phyloP scores from a whole-genome alignment of 2,329 filamentous ascomycete species.

The Leptosphaerulina australis region DNA sequence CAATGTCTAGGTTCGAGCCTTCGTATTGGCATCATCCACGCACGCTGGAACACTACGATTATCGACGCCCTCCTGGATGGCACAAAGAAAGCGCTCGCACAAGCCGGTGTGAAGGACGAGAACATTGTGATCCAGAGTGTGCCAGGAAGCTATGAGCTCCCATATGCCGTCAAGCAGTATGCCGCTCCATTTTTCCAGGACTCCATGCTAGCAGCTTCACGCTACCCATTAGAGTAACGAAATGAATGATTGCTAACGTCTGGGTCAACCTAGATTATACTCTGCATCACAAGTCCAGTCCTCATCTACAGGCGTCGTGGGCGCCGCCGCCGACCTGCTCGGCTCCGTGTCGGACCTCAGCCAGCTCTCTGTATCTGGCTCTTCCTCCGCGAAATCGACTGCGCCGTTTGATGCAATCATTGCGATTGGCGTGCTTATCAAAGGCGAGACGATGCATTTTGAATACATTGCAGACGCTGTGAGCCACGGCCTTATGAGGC shows the following conservation, averaged over 20 bases:
- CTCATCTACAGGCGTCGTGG: constrained; percentile 62
- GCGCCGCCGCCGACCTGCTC: constrained; percentile 77
- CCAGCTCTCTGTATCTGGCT: constrained; percentile 39
- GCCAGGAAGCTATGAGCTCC: constrained; percentile 92
- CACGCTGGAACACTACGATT: constrained; percentile 89
- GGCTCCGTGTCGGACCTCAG: constrained; percentile 68
- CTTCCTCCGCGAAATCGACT: constrained; percentile 31
- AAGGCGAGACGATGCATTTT: constrained; percentile 99
- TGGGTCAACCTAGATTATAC: too few species aligned
- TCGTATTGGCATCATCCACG: constrained; percentile 93
- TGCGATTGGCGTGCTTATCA: constrained; percentile 94
- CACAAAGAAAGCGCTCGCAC: constrained; percentile 75
- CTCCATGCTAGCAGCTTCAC: too few species aligned
- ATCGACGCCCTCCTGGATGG: constrained; percentile 85
- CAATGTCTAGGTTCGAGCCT: constrained; percentile 61
- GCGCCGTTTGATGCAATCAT: constrained; percentile 89
- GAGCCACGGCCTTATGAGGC: constrained; percentile 89
- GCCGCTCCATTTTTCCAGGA: too few species aligned
- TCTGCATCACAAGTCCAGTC: constrained; percentile 84
- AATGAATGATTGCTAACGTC: too few species aligned
- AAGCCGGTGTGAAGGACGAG: constrained; percentile 79
- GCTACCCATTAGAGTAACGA: too few species aligned
- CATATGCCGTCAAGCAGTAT: constrained; percentile 86
- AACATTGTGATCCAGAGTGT: constrained; percentile 91
- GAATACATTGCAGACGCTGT: constrained; percentile 96